These are phyloP conservation scores for Aristolochia contorta DNA, from an alignment of 164 flowering plant species.

Conservation along the genomic window DNA sequence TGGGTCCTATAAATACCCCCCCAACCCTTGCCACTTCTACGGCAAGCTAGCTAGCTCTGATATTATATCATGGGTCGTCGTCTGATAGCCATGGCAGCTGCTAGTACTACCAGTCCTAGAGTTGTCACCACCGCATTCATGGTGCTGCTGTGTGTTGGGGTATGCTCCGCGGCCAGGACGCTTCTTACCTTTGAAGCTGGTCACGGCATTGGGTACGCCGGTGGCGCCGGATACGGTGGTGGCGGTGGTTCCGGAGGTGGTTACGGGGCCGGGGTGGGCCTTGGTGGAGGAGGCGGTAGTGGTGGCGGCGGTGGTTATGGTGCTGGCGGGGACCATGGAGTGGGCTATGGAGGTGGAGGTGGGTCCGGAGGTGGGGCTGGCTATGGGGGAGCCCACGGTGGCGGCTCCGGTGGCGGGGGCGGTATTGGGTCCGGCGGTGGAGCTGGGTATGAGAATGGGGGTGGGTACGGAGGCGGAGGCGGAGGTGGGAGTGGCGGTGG, in stretches of 20 bases:
- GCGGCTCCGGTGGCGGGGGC: neutral
- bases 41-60: no score
- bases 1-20: constrained; percentile 3
- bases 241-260: constrained; percentile 2
- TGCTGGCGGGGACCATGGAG: neutral
- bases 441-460: no score
- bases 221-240: constrained; percentile 3
- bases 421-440: no score
- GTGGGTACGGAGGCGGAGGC: no score
- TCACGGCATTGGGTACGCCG: constrained; percentile 1
- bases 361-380: neutral
- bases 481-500: no score
- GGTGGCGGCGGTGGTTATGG: neutral
- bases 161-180: constrained; percentile 23
- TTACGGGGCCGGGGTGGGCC: neutral
- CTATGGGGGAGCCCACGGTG: neutral
- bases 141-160: constrained; percentile 15
- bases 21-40: no score
- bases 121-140: constrained; percentile 9
- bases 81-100: constrained; percentile 8
- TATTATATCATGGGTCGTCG: no score
- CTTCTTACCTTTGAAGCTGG: constrained; percentile 15
- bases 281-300: neutral
- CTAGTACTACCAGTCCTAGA: constrained; percentile 3
- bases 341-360: neutral